These are phyloP conservation scores for Dothiorella sarmentorum DNA, from an alignment of 2,329 filamentous ascomycete genomes.

Conservation along the genomic window DNA sequence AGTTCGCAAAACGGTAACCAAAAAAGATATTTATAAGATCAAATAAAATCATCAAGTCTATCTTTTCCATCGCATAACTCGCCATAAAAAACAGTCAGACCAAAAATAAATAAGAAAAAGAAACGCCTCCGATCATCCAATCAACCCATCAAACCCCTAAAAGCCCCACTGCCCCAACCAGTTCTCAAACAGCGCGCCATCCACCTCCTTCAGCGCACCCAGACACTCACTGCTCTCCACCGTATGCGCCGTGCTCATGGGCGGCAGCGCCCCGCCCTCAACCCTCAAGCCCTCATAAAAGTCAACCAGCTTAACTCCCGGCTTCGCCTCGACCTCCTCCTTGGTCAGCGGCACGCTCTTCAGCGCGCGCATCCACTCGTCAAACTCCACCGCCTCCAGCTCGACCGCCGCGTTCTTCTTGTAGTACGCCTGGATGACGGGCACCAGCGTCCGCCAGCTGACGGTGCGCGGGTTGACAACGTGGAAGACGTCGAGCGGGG, in stretches of 20 bases:
- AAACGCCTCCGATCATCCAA: too few species aligned
- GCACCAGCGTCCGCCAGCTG: constrained; percentile 17
- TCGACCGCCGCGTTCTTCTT: not conserved
- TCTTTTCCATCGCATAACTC: too few species aligned
- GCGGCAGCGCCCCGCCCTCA: constrained; percentile 5
- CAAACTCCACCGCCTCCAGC: not conserved
- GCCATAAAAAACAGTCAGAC: too few species aligned
- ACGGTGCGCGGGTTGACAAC: constrained; percentile 17
- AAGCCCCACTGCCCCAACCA: constrained; percentile 17
- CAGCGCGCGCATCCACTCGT: constrained; percentile 17
- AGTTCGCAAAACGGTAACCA: too few species aligned
- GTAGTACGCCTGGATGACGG: constrained; percentile 5
- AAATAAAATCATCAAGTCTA: too few species aligned
- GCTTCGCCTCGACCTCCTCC: constrained; percentile 17
- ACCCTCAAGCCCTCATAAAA: constrained; percentile 19
- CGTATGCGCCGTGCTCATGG: constrained; percentile 4
- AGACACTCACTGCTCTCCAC: not conserved
- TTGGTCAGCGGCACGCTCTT: constrained; percentile 9
- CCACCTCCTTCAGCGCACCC: constrained; percentile 6
- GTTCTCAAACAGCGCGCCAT: constrained; percentile 9
- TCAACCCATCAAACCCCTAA: too few species aligned
- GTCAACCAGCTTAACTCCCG: constrained; percentile 21
- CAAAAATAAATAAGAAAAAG: too few species aligned
- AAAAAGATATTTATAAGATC: too few species aligned
- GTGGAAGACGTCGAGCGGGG: constrained; percentile 11